Evolutionary conservation across 345 rosid species (phyloP).

Genomic region (Heritiera fomes): DNA sequence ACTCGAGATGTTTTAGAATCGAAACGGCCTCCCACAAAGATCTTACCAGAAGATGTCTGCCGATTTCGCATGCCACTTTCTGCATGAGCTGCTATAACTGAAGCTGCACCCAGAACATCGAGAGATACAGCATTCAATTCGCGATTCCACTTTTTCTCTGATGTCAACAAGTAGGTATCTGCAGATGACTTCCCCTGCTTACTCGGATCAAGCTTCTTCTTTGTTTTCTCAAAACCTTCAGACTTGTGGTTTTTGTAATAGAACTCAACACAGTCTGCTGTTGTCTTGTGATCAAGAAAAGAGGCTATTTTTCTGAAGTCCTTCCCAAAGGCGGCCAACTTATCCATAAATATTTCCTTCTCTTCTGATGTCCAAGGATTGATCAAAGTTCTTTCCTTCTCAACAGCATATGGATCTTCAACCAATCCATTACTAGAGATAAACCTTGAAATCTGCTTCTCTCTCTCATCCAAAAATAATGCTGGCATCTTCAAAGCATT

Average conservation of each 20-base stretch:
- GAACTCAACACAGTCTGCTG: conserved; percentile 94
- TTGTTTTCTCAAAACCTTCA: conserved; percentile 78
- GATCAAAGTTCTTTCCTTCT: conserved; percentile 83
- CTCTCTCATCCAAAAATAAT: conserved; percentile 75
- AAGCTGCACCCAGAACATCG: conserved; percentile 74
- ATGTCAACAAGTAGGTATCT: conserved; percentile 61
- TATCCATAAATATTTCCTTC: conserved; percentile 70
- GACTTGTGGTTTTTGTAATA: conserved; percentile 98
- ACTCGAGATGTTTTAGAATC: conserved; percentile 45
- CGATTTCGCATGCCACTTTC: conserved; percentile 42
- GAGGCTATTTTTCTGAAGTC: conserved; percentile 85
- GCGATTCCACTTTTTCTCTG: conserved; percentile 69
- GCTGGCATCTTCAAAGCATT: conserved; percentile 82
- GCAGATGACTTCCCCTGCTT: conserved; percentile 60
- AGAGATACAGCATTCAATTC: conserved; percentile 72
- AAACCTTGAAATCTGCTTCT: conserved; percentile 63
- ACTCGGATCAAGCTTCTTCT: conserved; percentile 59
- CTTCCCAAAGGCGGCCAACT: conserved; percentile 75
- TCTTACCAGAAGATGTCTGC: conserved; percentile 43
- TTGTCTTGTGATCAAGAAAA: conserved; percentile 80
- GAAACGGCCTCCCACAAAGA: conserved; percentile 41
- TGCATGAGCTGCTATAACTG: conserved; percentile 71
- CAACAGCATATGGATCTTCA: conserved; percentile 88
- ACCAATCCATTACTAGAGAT: conserved; percentile 73
- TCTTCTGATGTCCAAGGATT: conserved; percentile 92